Evolutionary conservation across 1,284 basidiomycete species (phyloP), one percentile per base, ranked within the genome.

Genomic region (Cystobasidium sp.): DNA sequence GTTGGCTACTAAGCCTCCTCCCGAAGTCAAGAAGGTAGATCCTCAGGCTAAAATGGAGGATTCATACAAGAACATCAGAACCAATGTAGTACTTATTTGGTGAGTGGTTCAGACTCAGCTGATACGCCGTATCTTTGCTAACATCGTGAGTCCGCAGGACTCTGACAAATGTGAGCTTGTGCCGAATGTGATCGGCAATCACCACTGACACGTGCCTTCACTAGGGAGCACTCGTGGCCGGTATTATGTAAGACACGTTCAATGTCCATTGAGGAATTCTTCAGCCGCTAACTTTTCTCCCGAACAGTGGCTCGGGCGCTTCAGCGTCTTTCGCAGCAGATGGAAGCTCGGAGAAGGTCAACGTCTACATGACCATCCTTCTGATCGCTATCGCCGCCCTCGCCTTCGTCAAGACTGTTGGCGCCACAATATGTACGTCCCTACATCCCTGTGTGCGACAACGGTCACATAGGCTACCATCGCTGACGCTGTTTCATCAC

Each of bases 21-120:
- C 91, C 81, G 86, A 84, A 67, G 88, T 89, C 56, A 80, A 84
- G 46, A 89, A 86, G 75, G 85, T 78, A 12, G 89, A 93, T 81
- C 81, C 83, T n/a, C 84, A 86, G 76, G 91, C 83, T 87, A 55
- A 66, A 77, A 90, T 94, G 82, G 92, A 94, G 81, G 94, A 97
- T 84, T 94, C 92, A 82, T 96, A 95, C 75, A 85, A 89, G 80
- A 88, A 86, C 43, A 93, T 96, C 83, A 87, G 94, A 78, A 96
- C 94, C 1, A 96, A 95, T 76, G 85, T 93, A 1, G 82, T 94
- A 76, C 83, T 94, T 76, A 87, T 88, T 14, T 95, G 93, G 93
- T 63, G 14, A 31, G 61, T 63, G 20, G 47, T 3, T 51, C 47
- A 51, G 6, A 2, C 31, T 31, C 47, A 20, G 20, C 20, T 20